Percentiles rank a stretch among this genome's conserved stretches.
Evolutionary conservation across 2,329 filamentous ascomycete genomes (phyloP).

Genomic region (Pseudomassariella vexata): DNA sequence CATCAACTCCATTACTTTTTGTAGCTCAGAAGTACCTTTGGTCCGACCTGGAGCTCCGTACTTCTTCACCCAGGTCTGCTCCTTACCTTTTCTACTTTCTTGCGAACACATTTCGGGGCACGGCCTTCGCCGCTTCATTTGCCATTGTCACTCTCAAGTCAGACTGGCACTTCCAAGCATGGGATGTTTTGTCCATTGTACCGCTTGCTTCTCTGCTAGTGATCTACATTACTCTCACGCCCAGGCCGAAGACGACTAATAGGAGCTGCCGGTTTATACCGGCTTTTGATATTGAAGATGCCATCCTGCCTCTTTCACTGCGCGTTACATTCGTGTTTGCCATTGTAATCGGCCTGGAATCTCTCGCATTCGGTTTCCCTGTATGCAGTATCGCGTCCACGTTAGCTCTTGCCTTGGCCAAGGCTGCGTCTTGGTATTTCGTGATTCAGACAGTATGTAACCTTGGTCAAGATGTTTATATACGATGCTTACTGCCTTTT

Average conservation of each 20-base stretch:
- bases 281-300: constrained; percentile 25
- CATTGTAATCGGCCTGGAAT: constrained; percentile 11
- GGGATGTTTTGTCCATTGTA: constrained; percentile 19
- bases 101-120: constrained; percentile 15
- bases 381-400: constrained; percentile 9
- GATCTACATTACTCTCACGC: constrained; percentile 22
- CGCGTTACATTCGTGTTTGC: constrained; percentile 14
- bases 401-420: constrained; percentile 19
- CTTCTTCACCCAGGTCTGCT: constrained; percentile 4
- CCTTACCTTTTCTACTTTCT: constrained; percentile 11
- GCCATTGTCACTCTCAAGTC: constrained; percentile 19
- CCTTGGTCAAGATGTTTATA: not conserved
- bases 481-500: not conserved
- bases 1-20: constrained; percentile 24
- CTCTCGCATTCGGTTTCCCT: constrained; percentile 16
- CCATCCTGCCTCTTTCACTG: constrained; percentile 16
- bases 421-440: constrained; percentile 30
- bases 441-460: constrained; percentile 23
- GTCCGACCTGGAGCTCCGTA: not conserved
- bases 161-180: constrained; percentile 17
- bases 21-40: constrained; percentile 15
- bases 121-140: constrained; percentile 16
- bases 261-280: constrained; percentile 17
- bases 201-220: constrained; percentile 21
- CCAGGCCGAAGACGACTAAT: constrained; percentile 9